Conservation (phyloP, 495 filamentous ascomycete genomes). For the Penicillium riverlandense region DNA sequence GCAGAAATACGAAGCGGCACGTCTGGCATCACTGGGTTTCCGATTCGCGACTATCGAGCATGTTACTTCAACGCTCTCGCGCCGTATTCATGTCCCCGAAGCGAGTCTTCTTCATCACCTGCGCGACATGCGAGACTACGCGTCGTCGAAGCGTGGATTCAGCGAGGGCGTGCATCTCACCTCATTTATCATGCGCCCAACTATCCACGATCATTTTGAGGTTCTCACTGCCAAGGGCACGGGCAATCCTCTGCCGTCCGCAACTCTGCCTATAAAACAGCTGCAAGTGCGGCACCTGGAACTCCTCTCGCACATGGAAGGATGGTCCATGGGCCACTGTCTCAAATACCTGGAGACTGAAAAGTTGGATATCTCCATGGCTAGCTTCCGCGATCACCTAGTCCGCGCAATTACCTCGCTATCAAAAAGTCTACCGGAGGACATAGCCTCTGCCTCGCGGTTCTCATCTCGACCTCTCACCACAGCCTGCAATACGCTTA, state of each 20-base stretch:
- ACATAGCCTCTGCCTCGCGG: constrained; percentile 38
- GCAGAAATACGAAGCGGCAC: constrained; percentile 47
- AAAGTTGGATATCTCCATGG: constrained; percentile 22
- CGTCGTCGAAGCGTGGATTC: background rate
- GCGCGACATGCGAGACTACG: constrained; percentile 12
- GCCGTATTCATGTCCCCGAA: constrained; percentile 62
- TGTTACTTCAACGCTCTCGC: constrained; percentile 58
- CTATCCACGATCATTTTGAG: constrained; percentile 62
- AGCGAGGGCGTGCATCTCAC: constrained; percentile 63
- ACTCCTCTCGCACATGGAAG: constrained; percentile 50
- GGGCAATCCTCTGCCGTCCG: constrained; percentile 60
- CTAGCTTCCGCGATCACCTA: constrained; percentile 35
- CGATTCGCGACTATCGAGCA: constrained; percentile 65
- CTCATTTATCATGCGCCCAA: constrained; percentile 66
- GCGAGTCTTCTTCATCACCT: constrained; percentile 48
- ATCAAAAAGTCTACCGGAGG: constrained; percentile 32
- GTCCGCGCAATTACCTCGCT: constrained; percentile 35
- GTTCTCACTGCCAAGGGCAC: constrained; percentile 60
- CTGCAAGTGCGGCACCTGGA: constrained; percentile 54
- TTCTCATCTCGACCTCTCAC: constrained; percentile 42
- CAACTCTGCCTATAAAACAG: constrained; percentile 48
- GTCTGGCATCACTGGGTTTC: constrained; percentile 65
- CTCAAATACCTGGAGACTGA: constrained; percentile 37
- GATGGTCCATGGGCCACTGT: constrained; percentile 46
- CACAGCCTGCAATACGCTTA: constrained; percentile 30